Evolutionary conservation across 2,329 filamentous ascomycete species (phyloP).

Genomic region (Pochonia chlamydosporia): DNA sequence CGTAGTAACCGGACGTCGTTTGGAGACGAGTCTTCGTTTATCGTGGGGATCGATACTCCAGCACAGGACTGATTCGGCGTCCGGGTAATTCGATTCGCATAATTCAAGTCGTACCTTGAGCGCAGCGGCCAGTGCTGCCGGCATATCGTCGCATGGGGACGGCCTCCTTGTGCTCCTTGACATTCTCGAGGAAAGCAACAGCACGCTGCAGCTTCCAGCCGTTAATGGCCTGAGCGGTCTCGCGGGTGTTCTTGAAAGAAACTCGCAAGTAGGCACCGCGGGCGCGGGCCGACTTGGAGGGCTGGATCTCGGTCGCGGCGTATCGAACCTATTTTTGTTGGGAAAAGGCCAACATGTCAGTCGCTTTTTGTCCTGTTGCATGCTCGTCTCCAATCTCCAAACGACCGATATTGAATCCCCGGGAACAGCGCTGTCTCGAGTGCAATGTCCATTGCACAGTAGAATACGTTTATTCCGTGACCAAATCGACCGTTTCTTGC

Average conservation of each 20-base stretch:
- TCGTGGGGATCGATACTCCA: too few relatives aligned
- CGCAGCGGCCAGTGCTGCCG: constrained; percentile 88
- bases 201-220: constrained; percentile 97
- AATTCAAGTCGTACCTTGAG: constrained; percentile 75
- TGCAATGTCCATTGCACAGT: background rate
- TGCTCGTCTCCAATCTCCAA: background rate
- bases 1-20: too few relatives aligned
- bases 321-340: constrained; percentile 73
- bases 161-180: constrained; percentile 93
- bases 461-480: background rate
- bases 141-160: constrained; percentile 98
- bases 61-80: too few relatives aligned
- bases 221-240: constrained; percentile 99
- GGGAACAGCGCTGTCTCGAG: background rate
- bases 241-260: constrained; percentile 99
- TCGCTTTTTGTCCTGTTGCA: background rate
- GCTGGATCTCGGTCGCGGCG: constrained; percentile 82
- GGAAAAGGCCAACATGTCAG: constrained; percentile 18
- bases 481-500: constrained; percentile 1
- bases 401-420: background rate
- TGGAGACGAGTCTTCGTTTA: too few relatives aligned
- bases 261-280: constrained; percentile 98
- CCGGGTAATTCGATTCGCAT: background rate
- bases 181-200: constrained; percentile 95
- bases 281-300: constrained; percentile 92